Evolutionary conservation across 1,284 basidiomycete species (phyloP).

Genomic region (Leccinum solheimii): DNA sequence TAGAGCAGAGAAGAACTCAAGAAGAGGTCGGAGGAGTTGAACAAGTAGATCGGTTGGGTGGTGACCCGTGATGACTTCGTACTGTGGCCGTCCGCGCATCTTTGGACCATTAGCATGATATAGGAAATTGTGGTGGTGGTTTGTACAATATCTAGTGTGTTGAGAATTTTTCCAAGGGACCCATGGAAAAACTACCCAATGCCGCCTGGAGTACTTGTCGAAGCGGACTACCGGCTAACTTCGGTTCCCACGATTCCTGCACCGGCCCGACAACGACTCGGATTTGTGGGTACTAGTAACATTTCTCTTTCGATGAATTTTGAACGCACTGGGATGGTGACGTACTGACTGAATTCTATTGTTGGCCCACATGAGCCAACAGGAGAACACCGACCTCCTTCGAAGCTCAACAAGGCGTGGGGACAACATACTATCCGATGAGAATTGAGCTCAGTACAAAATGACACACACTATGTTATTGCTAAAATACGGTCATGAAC

Average conservation of each 20-base stretch:
- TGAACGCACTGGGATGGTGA: no score
- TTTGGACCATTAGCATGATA: neutral
- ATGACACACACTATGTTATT: conserved; percentile 6
- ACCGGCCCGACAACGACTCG: no score
- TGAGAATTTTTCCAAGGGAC: no score
- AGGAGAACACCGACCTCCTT: no score
- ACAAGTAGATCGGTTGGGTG: conserved; percentile 19
- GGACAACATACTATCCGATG: neutral
- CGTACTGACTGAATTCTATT: no score
- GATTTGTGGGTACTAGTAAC: no score
- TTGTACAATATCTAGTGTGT: neutral
- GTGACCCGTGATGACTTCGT: neutral
- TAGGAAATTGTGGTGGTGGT: neutral
- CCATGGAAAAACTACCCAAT: no score
- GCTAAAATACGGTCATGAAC: neutral
- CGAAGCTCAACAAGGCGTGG: no score
- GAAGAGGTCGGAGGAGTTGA: conserved; percentile 30
- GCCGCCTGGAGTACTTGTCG: no score
- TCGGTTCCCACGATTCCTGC: no score
- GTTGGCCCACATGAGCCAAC: neutral
- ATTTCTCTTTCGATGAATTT: no score
- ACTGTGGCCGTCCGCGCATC: neutral
- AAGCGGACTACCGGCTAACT: no score
- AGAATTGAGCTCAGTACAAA: conserved; percentile 7
- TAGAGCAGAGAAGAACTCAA: conserved; percentile 33